phyloP scores from a whole-genome alignment of 768 basidiomycete genomes.

The Pisolithus marmoratus region DNA sequence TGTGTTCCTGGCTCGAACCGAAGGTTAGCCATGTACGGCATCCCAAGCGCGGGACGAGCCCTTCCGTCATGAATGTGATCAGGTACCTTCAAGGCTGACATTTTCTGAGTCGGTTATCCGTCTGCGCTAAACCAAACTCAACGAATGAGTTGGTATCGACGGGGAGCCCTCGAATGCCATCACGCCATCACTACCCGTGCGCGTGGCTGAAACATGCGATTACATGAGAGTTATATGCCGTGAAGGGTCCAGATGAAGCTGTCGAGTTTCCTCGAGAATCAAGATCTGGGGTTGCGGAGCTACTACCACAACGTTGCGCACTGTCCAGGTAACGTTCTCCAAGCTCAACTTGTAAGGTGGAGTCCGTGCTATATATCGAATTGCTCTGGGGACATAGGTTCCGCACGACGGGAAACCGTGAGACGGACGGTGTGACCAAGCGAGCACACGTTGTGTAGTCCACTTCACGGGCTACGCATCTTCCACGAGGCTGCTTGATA shows the following conservation, averaged over 20 bases:
- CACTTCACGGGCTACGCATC: constrained; percentile 22
- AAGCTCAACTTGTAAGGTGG: neutral
- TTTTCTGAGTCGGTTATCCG: no score
- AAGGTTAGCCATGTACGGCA: no score
- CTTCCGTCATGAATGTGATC: no score
- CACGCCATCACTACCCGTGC: neutral
- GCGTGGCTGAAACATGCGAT: neutral
- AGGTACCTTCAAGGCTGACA: no score
- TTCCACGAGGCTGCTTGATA: constrained; percentile 24
- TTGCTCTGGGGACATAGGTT: neutral
- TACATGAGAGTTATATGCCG: neutral
- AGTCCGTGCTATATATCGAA: neutral
- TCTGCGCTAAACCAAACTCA: no score
- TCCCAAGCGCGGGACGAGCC: no score
- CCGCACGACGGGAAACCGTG: neutral
- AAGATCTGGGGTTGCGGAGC: no score
- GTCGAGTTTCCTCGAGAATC: neutral
- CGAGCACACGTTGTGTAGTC: constrained; percentile 8
- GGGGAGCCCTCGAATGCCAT: no score
- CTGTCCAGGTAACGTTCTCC: neutral
- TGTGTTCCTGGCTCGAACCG: no score
- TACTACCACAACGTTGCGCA: neutral
- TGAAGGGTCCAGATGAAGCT: neutral
- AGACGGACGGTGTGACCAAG: neutral
- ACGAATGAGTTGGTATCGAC: no score